phyloP scores from a whole-genome alignment of 805 yeast species.

The Tetrapisispora nanseiensis region DNA sequence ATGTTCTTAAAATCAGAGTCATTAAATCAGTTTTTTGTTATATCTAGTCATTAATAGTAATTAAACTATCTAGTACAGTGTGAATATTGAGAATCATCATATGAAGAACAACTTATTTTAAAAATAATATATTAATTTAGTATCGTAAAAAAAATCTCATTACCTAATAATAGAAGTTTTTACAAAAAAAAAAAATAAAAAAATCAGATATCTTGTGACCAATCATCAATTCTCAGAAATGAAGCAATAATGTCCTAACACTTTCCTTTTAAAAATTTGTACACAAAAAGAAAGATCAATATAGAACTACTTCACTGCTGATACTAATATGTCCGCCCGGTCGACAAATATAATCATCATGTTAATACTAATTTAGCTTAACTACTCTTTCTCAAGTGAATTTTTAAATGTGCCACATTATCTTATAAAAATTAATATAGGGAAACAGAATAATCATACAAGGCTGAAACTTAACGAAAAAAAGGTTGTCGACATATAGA shows the following conservation, averaged over 20 bases:
- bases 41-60: slow-evolving; percentile 28
- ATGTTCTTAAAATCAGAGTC: slow-evolving; percentile 26
- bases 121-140: background rate
- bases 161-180: slow-evolving; percentile 3
- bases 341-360: slow-evolving; percentile 33
- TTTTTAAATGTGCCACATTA: background rate
- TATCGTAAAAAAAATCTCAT: slow-evolving; percentile 2
- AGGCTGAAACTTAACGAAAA: slow-evolving; percentile 42
- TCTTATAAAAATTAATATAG: background rate
- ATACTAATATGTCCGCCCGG: slow-evolving; percentile 43
- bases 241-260: slow-evolving; percentile 14
- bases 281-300: slow-evolving; percentile 26
- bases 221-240: slow-evolving; percentile 31
- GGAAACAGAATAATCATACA: slow-evolving; percentile 30
- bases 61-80: slow-evolving; percentile 32
- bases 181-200: slow-evolving; percentile 2
- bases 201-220: slow-evolving; percentile 34
- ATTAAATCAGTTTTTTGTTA: slow-evolving; percentile 32
- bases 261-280: slow-evolving; percentile 29
- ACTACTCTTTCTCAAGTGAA: background rate
- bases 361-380: slow-evolving; percentile 1
- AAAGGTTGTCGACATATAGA: slow-evolving; percentile 35
- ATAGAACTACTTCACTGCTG: slow-evolving; percentile 17
- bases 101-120: background rate
- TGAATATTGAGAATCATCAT: slow-evolving; percentile 26